Evolutionary conservation across 2,329 filamentous ascomycete genomes (phyloP).

Genomic region (Colletotrichum liriopes): DNA sequence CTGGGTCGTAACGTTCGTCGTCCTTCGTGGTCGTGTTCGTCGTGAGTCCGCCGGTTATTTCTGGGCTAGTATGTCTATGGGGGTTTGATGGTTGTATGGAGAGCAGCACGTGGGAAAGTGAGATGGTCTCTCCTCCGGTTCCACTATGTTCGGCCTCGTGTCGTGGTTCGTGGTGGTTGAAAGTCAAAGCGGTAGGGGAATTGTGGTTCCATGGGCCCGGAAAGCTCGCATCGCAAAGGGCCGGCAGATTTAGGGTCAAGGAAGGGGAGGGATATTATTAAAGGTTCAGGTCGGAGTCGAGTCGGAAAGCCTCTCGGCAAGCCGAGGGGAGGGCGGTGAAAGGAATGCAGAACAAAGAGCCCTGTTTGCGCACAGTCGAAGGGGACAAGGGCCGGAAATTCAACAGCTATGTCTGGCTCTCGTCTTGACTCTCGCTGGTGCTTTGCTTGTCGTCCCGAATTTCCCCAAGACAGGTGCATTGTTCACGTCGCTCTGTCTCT

Average conservation of each 20-base stretch:
- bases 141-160: constrained; percentile 32
- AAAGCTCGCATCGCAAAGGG: constrained; percentile 34
- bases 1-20: constrained; percentile 18
- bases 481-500: constrained; percentile 19
- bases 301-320: not conserved
- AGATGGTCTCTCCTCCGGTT: constrained; percentile 24
- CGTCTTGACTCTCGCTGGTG: not conserved
- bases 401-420: constrained; percentile 7
- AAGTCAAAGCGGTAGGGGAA: constrained; percentile 39
- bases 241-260: not conserved
- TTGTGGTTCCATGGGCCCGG: constrained; percentile 37
- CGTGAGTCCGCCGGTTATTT: not conserved
- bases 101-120: constrained; percentile 32
- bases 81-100: constrained; percentile 9
- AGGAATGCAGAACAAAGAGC: constrained; percentile 15
- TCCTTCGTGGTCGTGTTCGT: constrained; percentile 21
- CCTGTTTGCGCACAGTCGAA: constrained; percentile 33
- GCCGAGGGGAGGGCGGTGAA: constrained; percentile 35
- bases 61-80: not conserved
- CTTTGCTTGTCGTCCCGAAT: constrained; percentile 16
- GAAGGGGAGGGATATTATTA: constrained; percentile 27
- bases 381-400: constrained; percentile 17
- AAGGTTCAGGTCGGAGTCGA: constrained; percentile 14
- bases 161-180: constrained; percentile 27
- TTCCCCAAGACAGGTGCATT: constrained; percentile 35